Evolutionary conservation across 2,329 filamentous ascomycete species (phyloP), one percentile per base, ranked within the genome.

Genomic region (Sphaerulina musiva): DNA sequence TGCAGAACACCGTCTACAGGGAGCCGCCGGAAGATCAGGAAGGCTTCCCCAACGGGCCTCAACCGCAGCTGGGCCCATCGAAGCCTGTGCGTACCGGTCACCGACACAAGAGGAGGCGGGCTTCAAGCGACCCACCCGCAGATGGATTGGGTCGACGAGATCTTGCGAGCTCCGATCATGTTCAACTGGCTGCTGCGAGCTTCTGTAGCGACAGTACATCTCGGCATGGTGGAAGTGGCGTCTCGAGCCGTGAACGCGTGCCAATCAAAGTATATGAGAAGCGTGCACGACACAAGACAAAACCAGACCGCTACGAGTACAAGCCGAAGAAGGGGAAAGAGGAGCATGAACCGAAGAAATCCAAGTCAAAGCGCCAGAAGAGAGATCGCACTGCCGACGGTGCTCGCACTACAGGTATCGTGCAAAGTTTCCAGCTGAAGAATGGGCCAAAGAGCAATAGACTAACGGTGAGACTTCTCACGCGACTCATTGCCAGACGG

Each of bases 251-350:
- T 10, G 42, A 48, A 14, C 46, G 36, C 29, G 45, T 43, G 34
- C 48, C 51, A 41, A 34, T 48, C 36, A 56, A 62, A n/a, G 55
- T 53, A 7, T 78, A 76, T 64, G 68, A 71, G 61, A 72, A 71
- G 53, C 72, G 68, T 55, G 66, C 73, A 59, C 71, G 76, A 51
- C 71, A 70, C 64, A 78, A 74, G 64, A 77, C 74, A 23, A 73
- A 70, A 38, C 66, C 68, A 40, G 75, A 77, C 54, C 70, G 68
- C 52, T 78, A 78, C 58, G 70, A 72, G 39, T 64, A 68, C 20
- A 72, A 72, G 55, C 50, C 55, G 31, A 64, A 63, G 55, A 64
- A 69, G 61, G 17, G 10, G 41, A 43, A 62, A 67, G 61, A 65
- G 67, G 53, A 59, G 64, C 36, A 55, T 58, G 34, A 57, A 57